Evolutionary conservation across 768 basidiomycete genomes (phyloP), one percentile per base, ranked within the genome.

Genomic region (Suillus americanus): DNA sequence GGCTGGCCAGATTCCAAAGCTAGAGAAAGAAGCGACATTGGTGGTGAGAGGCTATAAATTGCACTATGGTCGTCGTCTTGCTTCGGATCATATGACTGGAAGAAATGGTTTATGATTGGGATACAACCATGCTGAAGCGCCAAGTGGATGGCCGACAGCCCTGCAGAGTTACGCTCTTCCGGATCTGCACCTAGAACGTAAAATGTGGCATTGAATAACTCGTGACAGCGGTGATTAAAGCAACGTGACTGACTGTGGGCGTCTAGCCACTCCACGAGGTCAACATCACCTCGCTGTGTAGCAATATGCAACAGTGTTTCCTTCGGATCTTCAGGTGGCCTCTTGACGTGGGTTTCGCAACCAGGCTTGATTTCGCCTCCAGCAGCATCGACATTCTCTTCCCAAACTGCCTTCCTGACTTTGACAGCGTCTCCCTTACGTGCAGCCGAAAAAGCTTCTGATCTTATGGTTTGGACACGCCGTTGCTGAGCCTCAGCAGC

Each of bases 281-380:
- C 83, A 8, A 75, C 68, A 75, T 92, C 83, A 12, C 86, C 88
- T 62, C 80, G 78, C 62, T 73, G 76, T 3, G 83, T 80, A 60
- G 85, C 87, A 63, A 94, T 89, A 69, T 92, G 91, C 62, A 89
- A 74, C 13, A 94, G 78, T 45, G 90, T 90, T 75, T 92, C 87
- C 67, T 79, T 76, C n/a, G 79, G 80, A 75, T 91, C 89, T 64
- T 79, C 69, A 13, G 85, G 85, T 5, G 67, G 66, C 13, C 45
- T 66, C 65, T 80, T 74, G 54, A 86, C 80, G 68, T 86, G 86
- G 60, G 78, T 79, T 53, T 84, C 82, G 68, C 83, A 83, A 25
- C 86, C 86, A 61, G 73, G 68, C 70, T 85, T 86, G 62, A 88
- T 75, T 78, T 92, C 90, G 37, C 89, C 88, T 56, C 90, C 91